Conservation (phyloP, 345 rosid species). For the Populus pruinosa region DNA sequence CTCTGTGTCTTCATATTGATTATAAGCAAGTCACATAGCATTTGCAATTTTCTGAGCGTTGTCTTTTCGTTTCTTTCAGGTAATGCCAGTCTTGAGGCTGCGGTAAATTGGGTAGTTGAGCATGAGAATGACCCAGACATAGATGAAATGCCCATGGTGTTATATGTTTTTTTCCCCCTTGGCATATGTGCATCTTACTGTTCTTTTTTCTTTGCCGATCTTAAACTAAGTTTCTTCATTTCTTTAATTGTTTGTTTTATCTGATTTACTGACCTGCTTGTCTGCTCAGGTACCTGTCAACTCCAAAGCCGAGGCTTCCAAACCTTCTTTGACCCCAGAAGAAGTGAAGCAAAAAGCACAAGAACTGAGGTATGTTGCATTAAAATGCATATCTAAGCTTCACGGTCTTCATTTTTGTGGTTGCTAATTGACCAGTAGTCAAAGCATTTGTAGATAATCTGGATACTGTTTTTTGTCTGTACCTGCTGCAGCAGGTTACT, state of each 20-base stretch:
- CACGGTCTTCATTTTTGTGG: neutral
- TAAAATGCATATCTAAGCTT: slow-evolving; percentile 8
- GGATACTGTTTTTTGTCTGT: neutral
- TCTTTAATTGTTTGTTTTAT: neutral
- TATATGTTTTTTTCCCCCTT: neutral
- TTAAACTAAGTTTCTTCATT: neutral
- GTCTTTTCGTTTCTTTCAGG: slow-evolving; percentile 42
- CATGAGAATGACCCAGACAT: slow-evolving; percentile 89
- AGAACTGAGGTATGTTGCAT: slow-evolving; percentile 62
- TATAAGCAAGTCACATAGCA: neutral
- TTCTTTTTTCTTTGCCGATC: neutral
- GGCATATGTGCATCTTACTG: neutral
- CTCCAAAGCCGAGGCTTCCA: slow-evolving; percentile 56
- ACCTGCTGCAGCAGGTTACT: neutral
- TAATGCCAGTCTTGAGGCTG: slow-evolving; percentile 80
- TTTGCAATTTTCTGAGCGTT: slow-evolving; percentile 11
- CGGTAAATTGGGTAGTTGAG: slow-evolving; percentile 95
- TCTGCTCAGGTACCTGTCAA: slow-evolving; percentile 61
- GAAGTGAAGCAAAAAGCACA: slow-evolving; percentile 83
- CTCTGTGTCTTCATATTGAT: neutral
- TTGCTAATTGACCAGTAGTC: neutral
- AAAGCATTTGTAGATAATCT: neutral
- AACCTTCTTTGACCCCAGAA: slow-evolving; percentile 83
- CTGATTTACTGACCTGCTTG: slow-evolving; percentile 5
- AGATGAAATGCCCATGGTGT: slow-evolving; percentile 90